phyloP scores from a whole-genome alignment of 2,329 filamentous ascomycete genomes.

The Calonectria henricotiae region DNA sequence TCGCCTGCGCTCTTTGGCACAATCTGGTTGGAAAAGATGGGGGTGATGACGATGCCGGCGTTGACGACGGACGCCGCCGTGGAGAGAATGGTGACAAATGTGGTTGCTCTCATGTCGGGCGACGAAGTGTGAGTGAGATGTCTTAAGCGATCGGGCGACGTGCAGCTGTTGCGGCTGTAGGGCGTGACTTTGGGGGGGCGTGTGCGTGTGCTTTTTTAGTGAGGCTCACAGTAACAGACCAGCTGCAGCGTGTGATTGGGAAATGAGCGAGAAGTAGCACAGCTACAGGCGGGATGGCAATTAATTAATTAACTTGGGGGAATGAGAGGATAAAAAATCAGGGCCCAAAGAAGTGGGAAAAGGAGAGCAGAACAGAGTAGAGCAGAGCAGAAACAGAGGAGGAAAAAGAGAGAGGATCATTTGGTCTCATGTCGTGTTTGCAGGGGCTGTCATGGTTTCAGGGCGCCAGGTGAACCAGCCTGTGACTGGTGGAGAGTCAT shows the following conservation, averaged over 20 bases:
- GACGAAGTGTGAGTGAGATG: background rate
- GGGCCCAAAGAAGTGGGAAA: slow-evolving; percentile 19
- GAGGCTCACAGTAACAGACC: slow-evolving; percentile 30
- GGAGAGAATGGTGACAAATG: slow-evolving; percentile 60
- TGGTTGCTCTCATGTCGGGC: slow-evolving; percentile 53
- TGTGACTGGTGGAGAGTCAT: slow-evolving; percentile 43
- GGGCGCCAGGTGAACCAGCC: slow-evolving; percentile 42
- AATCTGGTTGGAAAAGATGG: slow-evolving; percentile 68
- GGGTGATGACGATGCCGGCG: slow-evolving; percentile 72
- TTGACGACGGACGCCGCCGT: slow-evolving; percentile 64
- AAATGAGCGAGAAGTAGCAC: slow-evolving; percentile 27
- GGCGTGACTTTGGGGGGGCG: background rate
- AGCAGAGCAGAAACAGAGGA: slow-evolving; percentile 23
- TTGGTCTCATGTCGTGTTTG: slow-evolving; percentile 41
- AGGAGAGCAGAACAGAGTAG: background rate
- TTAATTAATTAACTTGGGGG: slow-evolving; percentile 37
- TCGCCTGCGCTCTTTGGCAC: slow-evolving; percentile 66
- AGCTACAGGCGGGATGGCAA: slow-evolving; percentile 24
- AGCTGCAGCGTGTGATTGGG: slow-evolving; percentile 28
- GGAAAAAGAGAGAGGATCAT: slow-evolving; percentile 21
- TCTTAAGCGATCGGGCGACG: background rate
- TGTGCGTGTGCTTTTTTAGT: slow-evolving; percentile 12
- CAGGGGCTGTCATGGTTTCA: slow-evolving; percentile 53
- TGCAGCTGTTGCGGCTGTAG: background rate
- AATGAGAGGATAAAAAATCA: slow-evolving; percentile 8